Evolutionary conservation across 1,139 yeast genomes (phyloP).

Genomic region (Scheffersomyces illinoinensis): DNA sequence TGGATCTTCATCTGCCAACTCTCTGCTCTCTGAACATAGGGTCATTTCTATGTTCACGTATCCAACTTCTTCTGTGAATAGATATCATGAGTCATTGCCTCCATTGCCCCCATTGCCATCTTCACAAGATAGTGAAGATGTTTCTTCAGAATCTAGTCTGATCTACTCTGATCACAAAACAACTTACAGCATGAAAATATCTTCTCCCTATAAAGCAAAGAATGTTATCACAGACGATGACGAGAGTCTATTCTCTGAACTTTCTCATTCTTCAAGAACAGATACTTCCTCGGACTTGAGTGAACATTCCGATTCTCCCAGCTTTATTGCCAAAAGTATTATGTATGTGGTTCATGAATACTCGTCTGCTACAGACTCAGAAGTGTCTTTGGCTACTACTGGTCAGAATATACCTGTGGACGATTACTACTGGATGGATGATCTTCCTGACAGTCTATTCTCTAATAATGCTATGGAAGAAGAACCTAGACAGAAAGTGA

Average conservation of each 20-base stretch:
- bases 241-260: slow-evolving; percentile 26
- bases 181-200: not conserved
- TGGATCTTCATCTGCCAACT: not conserved
- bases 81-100: not conserved
- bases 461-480: slow-evolving; percentile 1
- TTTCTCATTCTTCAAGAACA: not conserved
- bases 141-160: not conserved
- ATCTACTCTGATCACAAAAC: not conserved
- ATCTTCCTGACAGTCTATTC: slow-evolving; percentile 8
- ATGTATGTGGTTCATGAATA: slow-evolving; percentile 7
- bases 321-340: slow-evolving; percentile 8
- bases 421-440: not conserved
- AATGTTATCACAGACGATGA: slow-evolving; percentile 10
- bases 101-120: not conserved
- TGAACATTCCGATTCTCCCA: slow-evolving; percentile 4
- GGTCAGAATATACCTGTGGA: not conserved
- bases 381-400: slow-evolving; percentile 2
- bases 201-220: not conserved
- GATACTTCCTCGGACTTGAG: slow-evolving; percentile 1
- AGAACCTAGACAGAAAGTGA: not conserved
- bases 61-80: not conserved
- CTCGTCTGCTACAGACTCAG: not conserved
- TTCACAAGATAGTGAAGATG: not conserved
- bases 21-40: not conserved
- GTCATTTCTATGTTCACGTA: not conserved